Percentiles rank a stretch among this genome's conserved stretches.
Conservation (phyloP, 345 rosid genomes). For the Arabis hirsuta region DNA sequence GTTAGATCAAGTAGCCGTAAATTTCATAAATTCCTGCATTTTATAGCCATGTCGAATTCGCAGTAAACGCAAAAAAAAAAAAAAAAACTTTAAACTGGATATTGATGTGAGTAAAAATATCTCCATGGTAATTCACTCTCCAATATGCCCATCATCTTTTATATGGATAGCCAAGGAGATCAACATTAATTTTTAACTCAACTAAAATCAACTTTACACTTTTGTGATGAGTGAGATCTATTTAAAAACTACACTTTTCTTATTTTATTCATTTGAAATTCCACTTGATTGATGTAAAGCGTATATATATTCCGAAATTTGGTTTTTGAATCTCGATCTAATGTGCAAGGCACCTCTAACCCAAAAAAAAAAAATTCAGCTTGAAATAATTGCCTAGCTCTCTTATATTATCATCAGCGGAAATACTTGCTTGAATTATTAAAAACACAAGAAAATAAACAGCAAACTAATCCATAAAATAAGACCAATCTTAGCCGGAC, state of each 20-base stretch:
- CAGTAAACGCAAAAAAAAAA: too few species aligned
- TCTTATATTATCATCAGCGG: neutral
- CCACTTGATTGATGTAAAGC: constrained; percentile 34
- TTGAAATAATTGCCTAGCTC: constrained; percentile 5
- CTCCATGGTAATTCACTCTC: neutral
- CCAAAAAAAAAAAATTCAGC: neutral
- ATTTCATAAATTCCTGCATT: neutral
- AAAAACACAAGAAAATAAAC: neutral
- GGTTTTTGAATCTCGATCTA: constrained; percentile 38
- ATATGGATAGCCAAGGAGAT: neutral
- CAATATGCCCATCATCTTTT: neutral
- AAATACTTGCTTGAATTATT: neutral
- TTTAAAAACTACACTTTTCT: constrained; percentile 11
- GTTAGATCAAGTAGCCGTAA: neutral
- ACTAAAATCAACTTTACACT: constrained; percentile 25
- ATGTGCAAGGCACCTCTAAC: neutral
- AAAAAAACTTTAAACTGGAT: too few species aligned
- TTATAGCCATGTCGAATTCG: neutral
- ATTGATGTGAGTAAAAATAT: too few species aligned
- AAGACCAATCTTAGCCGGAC: constrained; percentile 22
- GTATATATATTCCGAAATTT: neutral
- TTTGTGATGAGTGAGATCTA: constrained; percentile 20
- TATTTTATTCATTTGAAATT: neutral
- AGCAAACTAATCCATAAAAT: constrained; percentile 4
- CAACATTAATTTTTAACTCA: neutral